Evolutionary conservation across 257 asterid genomes (phyloP), one percentile per base, ranked within the genome.

Genomic region (Buddleja alternifolia): DNA sequence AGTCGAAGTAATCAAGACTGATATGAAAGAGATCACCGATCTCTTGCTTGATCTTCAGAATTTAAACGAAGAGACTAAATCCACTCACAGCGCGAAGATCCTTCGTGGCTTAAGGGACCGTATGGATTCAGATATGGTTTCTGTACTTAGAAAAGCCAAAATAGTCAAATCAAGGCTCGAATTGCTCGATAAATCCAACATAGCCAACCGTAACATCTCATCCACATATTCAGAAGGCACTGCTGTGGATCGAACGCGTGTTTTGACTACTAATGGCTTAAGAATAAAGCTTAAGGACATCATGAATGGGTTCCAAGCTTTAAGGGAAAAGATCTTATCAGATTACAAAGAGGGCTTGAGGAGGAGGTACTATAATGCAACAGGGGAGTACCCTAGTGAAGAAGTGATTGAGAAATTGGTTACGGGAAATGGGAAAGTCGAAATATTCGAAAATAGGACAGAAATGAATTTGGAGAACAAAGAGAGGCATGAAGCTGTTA

Each of bases 401-500:
- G 95, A 84, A 15, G 74, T 80, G 67, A 85, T 88, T 2, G 96
- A 90, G 21, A 81, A 80, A 64, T 79, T 88, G 83, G 86, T 88
- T 20, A 60, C 73, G 3, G 96, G 86, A 19, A 76, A 78, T 17
- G 90, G 79, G 59, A 77, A 67, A 15, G 78, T 85, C 8, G 75
- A 55, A 10, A 67, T 81, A 19, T 83, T 88, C 53, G 82, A 69
- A 23, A 73, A 67, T 54, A 76, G 52, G 48, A 60, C 37, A 4
- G 95, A 83, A 19, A 10, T 15, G 65, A 52, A 78, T 60, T 37
- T 67, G 78, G 96, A 87, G 77, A 78, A 76, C 51, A 73, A 74
- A 62, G 97, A 92, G 79, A 89, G 87, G 71, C 95, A 89, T 48
- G 90, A 88, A 55, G 92, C 86, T 41, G 95, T 86, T 52, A 88